Evolutionary conservation across 257 asterid genomes (phyloP).

Genomic region (Nyctanthes arbortristis): DNA sequence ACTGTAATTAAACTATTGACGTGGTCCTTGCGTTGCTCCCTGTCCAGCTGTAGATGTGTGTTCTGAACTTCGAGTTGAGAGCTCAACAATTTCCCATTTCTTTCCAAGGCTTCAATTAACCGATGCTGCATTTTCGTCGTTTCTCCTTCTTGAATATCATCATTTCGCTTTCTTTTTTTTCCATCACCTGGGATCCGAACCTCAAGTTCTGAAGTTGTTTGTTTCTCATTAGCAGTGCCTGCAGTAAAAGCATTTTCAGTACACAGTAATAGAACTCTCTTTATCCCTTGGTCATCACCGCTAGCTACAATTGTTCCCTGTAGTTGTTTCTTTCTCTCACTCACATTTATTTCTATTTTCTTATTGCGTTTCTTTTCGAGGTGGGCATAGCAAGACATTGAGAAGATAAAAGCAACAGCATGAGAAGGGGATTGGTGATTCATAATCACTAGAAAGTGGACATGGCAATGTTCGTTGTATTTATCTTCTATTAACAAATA

Average conservation of each 20-base stretch:
- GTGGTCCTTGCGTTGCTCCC: constrained; percentile 76
- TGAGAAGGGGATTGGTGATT: neutral
- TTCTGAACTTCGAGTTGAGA: constrained; percentile 76
- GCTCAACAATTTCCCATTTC: constrained; percentile 65
- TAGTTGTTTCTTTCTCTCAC: neutral
- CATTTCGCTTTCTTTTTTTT: constrained; percentile 58
- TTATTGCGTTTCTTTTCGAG: neutral
- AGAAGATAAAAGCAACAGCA: neutral
- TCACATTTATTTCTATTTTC: neutral
- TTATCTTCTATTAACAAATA: neutral
- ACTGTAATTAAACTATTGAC: constrained; percentile 62
- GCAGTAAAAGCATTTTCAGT: constrained; percentile 25
- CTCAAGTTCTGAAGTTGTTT: constrained; percentile 41
- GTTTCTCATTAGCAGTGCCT: constrained; percentile 61
- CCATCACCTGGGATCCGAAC: constrained; percentile 43
- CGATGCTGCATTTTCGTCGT: constrained; percentile 41
- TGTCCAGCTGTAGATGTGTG: constrained; percentile 53
- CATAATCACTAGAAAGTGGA: neutral
- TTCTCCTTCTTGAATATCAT: constrained; percentile 44
- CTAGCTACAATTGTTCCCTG: neutral
- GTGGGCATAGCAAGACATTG: neutral
- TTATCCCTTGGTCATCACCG: neutral
- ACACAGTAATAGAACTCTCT: neutral
- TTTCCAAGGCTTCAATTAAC: constrained; percentile 63
- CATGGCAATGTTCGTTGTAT: neutral